These are phyloP conservation scores for Boletellus ananiceps DNA, from an alignment of 768 basidiomycete genomes.

Conservation along the genomic window DNA sequence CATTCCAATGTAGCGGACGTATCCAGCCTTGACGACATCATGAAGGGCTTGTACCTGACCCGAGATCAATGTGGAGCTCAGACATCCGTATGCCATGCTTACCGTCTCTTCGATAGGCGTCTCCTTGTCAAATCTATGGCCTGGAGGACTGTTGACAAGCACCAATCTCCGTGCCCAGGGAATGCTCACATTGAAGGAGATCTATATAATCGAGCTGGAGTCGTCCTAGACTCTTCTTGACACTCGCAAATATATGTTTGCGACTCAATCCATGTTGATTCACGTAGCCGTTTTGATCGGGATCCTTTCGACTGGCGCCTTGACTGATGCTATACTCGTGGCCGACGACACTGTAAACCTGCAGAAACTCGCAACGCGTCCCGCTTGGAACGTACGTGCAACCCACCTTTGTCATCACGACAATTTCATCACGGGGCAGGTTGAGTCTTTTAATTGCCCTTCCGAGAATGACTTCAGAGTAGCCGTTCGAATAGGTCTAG, in stretches of 20 bases:
- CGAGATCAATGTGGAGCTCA: neutral
- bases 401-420: constrained; percentile 69
- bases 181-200: constrained; percentile 43
- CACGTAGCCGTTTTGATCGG: constrained; percentile 41
- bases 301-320: constrained; percentile 16
- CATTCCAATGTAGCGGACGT: constrained; percentile 45
- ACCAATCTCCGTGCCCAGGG: neutral
- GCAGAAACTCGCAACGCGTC: neutral
- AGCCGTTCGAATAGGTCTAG: constrained; percentile 62
- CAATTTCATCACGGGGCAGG: constrained; percentile 70
- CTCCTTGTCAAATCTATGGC: constrained; percentile 47
- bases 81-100: neutral
- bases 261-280: constrained; percentile 46
- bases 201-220: constrained; percentile 54
- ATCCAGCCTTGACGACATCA: constrained; percentile 46
- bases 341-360: constrained; percentile 42
- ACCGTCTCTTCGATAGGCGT: constrained; percentile 47
- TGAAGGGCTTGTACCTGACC: constrained; percentile 45
- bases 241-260: constrained; percentile 59
- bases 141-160: constrained; percentile 15
- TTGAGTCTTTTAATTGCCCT: constrained; percentile 64
- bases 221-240: constrained; percentile 39
- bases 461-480: constrained; percentile 63
- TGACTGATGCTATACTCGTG: constrained; percentile 14
- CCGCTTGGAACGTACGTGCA: neutral